Evolutionary conservation across 768 basidiomycete genomes (phyloP), one percentile per base, ranked within the genome.

Genomic region (Boletus vinaceobasis): DNA sequence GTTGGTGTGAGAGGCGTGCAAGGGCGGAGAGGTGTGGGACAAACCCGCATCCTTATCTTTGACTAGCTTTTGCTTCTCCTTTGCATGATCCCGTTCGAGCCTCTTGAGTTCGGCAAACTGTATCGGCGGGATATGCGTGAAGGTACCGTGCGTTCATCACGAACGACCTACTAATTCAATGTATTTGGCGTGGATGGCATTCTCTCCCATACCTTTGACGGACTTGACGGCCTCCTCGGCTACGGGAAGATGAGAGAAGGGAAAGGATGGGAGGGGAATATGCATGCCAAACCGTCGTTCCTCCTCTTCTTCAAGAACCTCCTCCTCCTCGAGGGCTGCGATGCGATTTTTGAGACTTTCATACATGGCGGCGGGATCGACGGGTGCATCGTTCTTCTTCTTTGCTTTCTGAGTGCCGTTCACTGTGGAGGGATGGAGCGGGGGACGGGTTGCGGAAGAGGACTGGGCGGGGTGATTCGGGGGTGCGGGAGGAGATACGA

Each of bases 41-140:
- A 43, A 51, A 90, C 90, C 89, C 60, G 89, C 83, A 73, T 93
- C 92, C 75, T 93, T 93, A 77, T 94, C 92, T 74, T 93, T 93
- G 46, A 82, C 77, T 31, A 93, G 77, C 66, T 93, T 93, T 75
- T 93, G 91, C 71, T 90, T 93, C 77, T 93, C 92, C 73, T 90
- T 93, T 38, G 90, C 86, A 64, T 93, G 88, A 66, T 93, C 91
- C 59, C 92, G 82, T 72, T 94, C 92, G 65, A 90, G 71, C 48
- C 89, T 81, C 69, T 93, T 93, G 69, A 91, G 75, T 71, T 93
- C 91, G 64, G 90, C 89, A 71, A 93, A 94, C 91, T 94, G 64
- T 23, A 64, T 45, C 60, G 66, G 49, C 56, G 53, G 53, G 52
- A 58, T 54, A 64, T 63, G 57, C 57, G 37, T 69, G 50, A 64